phyloP scores from a whole-genome alignment of 2,329 filamentous ascomycete genomes.

The Aureobasidium namibiae region DNA sequence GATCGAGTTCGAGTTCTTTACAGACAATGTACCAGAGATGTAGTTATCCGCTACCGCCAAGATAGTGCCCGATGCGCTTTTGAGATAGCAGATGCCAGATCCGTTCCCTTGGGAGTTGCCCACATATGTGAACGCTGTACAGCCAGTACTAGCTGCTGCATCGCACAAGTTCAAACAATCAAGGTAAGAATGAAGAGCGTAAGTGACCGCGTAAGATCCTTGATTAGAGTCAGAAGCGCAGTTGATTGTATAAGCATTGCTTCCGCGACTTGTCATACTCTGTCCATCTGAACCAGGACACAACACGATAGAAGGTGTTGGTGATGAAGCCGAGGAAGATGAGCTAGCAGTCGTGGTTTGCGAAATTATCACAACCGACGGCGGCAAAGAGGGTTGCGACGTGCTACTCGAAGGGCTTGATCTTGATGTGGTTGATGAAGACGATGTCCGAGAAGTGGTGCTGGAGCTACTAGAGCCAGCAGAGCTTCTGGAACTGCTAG shows the following conservation, averaged over 20 bases:
- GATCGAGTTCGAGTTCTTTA: not conserved
- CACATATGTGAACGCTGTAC: slow-evolving; percentile 14
- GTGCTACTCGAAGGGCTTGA: not conserved
- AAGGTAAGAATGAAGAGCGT: slow-evolving; percentile 5
- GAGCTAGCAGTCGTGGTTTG: not conserved
- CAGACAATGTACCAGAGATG: slow-evolving; percentile 4
- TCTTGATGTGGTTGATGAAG: not conserved
- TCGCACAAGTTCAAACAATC: slow-evolving; percentile 13
- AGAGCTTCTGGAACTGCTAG: not conserved
- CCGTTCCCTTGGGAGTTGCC: slow-evolving; percentile 5
- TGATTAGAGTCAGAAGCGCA: slow-evolving; percentile 8
- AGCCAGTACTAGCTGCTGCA: not conserved
- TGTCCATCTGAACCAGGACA: slow-evolving; percentile 14
- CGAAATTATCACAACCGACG: not conserved
- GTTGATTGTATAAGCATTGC: slow-evolving; percentile 5
- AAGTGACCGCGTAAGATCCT: slow-evolving; percentile 1
- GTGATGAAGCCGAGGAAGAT: not conserved
- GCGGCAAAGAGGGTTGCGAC: not conserved
- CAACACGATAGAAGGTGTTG: slow-evolving; percentile 11
- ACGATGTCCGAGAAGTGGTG: not conserved
- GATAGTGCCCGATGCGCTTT: not conserved
- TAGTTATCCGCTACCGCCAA: slow-evolving; percentile 6
- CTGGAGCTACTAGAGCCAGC: not conserved
- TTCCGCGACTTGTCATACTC: not conserved
- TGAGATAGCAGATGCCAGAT: slow-evolving; percentile 10